A percentile compares a stretch with the other conserved stretches of the same genome.
Evolutionary conservation across 2,329 filamentous ascomycete genomes (phyloP).

Genomic region (Colletotrichum sojae): DNA sequence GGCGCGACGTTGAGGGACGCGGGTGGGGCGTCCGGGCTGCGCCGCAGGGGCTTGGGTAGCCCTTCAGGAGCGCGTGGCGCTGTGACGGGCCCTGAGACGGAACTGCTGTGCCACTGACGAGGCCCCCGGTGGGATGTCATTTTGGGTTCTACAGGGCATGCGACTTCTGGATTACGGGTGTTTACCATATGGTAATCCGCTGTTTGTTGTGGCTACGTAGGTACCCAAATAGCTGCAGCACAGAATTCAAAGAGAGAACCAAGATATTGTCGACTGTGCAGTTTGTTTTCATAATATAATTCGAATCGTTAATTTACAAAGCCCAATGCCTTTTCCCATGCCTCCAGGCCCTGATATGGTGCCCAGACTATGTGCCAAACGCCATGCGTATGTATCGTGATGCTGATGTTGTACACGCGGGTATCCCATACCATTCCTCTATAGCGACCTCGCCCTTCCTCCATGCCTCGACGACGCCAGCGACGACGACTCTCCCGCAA

Average conservation of each 20-base stretch:
- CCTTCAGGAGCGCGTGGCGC: not conserved
- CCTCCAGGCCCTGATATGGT: not conserved
- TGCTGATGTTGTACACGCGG: not conserved
- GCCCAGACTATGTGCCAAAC: slow-evolving; percentile 3
- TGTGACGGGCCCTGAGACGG: slow-evolving; percentile 2
- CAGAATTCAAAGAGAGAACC: too few relatives aligned
- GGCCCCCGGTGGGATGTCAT: too few relatives aligned
- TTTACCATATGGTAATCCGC: too few relatives aligned
- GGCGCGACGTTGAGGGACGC: not conserved
- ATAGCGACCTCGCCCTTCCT: slow-evolving; percentile 11
- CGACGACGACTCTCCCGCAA: slow-evolving; percentile 5
- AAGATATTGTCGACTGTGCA: too few relatives aligned
- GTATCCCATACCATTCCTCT: not conserved
- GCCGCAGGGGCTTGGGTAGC: too few relatives aligned
- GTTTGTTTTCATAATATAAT: too few relatives aligned
- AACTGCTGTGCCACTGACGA: not conserved
- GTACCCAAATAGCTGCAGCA: too few relatives aligned
- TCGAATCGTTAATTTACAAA: too few relatives aligned
- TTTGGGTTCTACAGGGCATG: too few relatives aligned
- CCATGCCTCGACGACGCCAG: not conserved
- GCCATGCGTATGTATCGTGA: slow-evolving; percentile 11
- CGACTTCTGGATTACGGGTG: too few relatives aligned
- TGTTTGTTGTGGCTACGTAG: too few relatives aligned
- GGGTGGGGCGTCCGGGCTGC: not conserved
- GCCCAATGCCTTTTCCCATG: too few relatives aligned